Evolutionary conservation across 208 protist genomes (phyloP).

Genomic region (Endotrypanum monterogeii): DNA sequence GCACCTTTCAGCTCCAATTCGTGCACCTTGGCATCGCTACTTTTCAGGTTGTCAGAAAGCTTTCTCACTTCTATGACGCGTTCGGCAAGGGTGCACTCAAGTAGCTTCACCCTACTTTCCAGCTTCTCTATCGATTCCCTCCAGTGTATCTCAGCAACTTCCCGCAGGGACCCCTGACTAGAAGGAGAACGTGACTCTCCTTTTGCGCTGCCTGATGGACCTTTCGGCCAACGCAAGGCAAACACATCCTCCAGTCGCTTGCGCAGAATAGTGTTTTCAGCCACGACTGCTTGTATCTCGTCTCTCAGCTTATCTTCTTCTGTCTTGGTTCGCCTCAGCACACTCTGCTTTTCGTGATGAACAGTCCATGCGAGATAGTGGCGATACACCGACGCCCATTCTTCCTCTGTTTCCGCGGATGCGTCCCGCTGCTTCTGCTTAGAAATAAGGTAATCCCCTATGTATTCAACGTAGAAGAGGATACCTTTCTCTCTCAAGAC

Average conservation of each 20-base stretch:
- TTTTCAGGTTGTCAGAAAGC: slow-evolving; percentile 15
- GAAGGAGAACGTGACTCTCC: not conserved
- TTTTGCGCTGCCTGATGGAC: not conserved
- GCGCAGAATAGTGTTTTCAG: slow-evolving; percentile 33
- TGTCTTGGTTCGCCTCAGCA: not conserved
- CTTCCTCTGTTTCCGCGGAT: slow-evolving; percentile 22
- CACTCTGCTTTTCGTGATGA: slow-evolving; percentile 6
- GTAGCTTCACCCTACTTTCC: slow-evolving; percentile 23
- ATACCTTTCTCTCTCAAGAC: slow-evolving; percentile 48
- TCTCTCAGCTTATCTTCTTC: slow-evolving; percentile 18
- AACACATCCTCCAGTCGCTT: slow-evolving; percentile 34
- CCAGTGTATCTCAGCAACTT: slow-evolving; percentile 12
- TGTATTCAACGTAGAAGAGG: slow-evolving; percentile 54
- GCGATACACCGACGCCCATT: slow-evolving; percentile 23
- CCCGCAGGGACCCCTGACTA: not conserved
- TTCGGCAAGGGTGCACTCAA: slow-evolving; percentile 32
- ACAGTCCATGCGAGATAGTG: slow-evolving; percentile 25
- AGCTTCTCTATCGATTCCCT: slow-evolving; percentile 16
- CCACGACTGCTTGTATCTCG: slow-evolving; percentile 23
- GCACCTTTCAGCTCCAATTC: slow-evolving; percentile 14
- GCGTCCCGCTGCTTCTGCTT: slow-evolving; percentile 24
- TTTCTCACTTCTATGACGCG: slow-evolving; percentile 18
- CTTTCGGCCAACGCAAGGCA: slow-evolving; percentile 10
- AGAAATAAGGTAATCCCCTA: slow-evolving; percentile 53
- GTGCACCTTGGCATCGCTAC: slow-evolving; percentile 17